phyloP scores from a whole-genome alignment of 169 alveolate genomes.

The Plasmodium knowlesi region DNA sequence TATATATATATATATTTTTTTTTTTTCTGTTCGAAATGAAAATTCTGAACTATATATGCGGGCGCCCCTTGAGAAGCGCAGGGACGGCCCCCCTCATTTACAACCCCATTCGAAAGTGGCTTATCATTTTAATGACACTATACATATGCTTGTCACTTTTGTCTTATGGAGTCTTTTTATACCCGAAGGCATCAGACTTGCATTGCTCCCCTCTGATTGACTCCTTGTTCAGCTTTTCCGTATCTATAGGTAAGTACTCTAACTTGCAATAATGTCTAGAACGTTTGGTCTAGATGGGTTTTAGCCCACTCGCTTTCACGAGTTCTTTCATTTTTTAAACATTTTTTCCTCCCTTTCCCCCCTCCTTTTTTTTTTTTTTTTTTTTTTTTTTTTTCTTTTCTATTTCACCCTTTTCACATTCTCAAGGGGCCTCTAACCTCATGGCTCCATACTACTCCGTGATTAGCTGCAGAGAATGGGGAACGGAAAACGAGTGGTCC shows the following conservation, averaged over 20 bases:
- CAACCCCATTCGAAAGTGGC: conserved; percentile 83
- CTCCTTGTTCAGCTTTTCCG: conserved; percentile 77
- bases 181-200: conserved; percentile 79
- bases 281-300: background rate
- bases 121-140: conserved; percentile 70
- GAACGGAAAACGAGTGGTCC: conserved; percentile 84
- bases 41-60: conserved; percentile 77
- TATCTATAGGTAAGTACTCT: conserved; percentile 76
- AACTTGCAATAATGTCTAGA: background rate
- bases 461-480: conserved; percentile 72
- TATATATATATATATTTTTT: background rate
- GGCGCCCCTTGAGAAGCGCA: conserved; percentile 60
- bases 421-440: conserved; percentile 47
- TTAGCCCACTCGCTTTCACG: background rate
- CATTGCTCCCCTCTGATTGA: conserved; percentile 80
- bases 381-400: background rate
- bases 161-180: conserved; percentile 76
- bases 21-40: conserved; percentile 40
- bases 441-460: conserved; percentile 63
- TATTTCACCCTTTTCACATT: conserved; percentile 1
- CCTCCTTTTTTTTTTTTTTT: background rate
- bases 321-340: background rate
- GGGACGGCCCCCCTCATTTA: conserved; percentile 83
- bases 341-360: background rate
- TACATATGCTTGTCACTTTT: conserved; percentile 75